These are phyloP conservation scores for Pisolithus sp. DNA, from an alignment of 768 basidiomycete species.

Conservation along the genomic window DNA sequence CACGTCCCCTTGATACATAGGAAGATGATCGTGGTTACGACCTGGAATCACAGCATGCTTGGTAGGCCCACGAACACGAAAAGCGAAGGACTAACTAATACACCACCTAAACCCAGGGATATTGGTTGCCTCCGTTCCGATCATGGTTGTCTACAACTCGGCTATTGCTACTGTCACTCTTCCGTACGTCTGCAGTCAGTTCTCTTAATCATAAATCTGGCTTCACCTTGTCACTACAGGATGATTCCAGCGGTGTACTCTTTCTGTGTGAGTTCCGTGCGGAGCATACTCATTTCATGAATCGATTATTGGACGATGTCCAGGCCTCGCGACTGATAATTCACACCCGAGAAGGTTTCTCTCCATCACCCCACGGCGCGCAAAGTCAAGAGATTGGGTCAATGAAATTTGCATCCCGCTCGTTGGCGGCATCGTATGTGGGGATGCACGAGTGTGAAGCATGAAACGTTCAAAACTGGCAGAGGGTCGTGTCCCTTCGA, in stretches of 20 bases:
- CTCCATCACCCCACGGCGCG: background rate
- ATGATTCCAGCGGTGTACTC: too few species aligned
- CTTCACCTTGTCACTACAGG: too few species aligned
- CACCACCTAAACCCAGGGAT: background rate
- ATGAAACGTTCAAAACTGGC: too few species aligned
- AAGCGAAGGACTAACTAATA: background rate
- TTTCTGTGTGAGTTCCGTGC: too few species aligned
- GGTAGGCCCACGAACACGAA: too few species aligned
- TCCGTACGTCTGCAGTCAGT: background rate
- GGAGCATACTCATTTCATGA: background rate
- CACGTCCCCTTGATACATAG: background rate
- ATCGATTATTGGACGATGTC: background rate
- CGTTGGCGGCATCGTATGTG: background rate
- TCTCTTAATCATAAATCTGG: background rate
- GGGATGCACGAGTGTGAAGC: too few species aligned
- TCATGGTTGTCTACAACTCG: background rate
- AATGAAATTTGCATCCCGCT: background rate
- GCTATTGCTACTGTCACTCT: background rate
- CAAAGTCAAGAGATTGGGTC: background rate
- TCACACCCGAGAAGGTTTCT: background rate
- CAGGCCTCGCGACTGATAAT: background rate
- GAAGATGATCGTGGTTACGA: background rate
- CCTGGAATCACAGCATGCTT: too few species aligned
- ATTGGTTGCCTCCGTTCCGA: background rate
- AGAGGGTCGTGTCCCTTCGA: too few species aligned